Evolutionary conservation across 225 moss, liverwort and hornwort species (phyloP).

Genomic region (Polytrichum formosum): DNA sequence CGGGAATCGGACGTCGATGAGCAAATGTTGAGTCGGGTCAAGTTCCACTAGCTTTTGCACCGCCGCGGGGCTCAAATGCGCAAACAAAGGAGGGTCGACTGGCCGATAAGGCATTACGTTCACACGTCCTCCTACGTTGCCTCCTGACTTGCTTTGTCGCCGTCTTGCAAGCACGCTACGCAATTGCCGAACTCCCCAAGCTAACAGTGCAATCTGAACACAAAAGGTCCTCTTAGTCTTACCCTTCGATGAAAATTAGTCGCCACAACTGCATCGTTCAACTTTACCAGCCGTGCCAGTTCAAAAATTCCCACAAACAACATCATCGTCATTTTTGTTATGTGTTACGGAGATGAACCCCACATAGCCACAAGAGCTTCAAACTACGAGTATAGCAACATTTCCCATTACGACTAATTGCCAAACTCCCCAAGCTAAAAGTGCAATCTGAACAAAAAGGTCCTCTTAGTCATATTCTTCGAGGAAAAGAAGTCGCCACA

Average conservation of each 20-base stretch:
- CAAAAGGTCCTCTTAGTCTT: neutral
- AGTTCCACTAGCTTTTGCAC: conserved; percentile 78
- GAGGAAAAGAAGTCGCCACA: no score
- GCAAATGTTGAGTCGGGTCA: conserved; percentile 54
- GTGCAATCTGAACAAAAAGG: conserved; percentile 32
- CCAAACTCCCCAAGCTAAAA: conserved; percentile 54
- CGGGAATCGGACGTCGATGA: conserved; percentile 79
- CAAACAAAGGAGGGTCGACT: conserved; percentile 68
- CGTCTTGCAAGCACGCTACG: conserved; percentile 72
- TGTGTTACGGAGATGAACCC: no score
- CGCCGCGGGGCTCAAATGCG: conserved; percentile 60
- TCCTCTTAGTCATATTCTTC: no score
- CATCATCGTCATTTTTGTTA: no score
- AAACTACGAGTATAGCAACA: no score
- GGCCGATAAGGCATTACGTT: conserved; percentile 43
- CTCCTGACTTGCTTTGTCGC: conserved; percentile 40
- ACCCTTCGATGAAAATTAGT: no score
- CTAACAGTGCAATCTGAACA: conserved; percentile 74
- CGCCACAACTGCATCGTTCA: no score
- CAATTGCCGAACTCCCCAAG: conserved; percentile 87
- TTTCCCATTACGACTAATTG: conserved; percentile 6
- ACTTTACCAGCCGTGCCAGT: no score
- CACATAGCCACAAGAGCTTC: no score
- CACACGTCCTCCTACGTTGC: conserved; percentile 27
- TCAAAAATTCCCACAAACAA: no score